Conservation (phyloP, 768 basidiomycete species). For the Sistotremastrum niveocremeum region DNA sequence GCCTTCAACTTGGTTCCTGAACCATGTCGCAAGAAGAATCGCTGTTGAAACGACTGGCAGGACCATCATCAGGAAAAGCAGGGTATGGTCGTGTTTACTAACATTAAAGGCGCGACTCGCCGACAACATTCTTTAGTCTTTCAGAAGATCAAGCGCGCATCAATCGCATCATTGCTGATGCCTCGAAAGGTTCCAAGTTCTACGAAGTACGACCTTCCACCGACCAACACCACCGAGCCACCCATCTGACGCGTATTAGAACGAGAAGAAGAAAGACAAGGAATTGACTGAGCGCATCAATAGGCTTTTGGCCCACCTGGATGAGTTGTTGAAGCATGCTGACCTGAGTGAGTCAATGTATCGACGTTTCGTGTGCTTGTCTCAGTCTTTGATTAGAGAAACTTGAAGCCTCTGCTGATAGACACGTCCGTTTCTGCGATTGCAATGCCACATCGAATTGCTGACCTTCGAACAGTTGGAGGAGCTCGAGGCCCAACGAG, state of each 20-base stretch:
- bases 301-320: slow-evolving; percentile 49
- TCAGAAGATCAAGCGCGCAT: slow-evolving; percentile 73
- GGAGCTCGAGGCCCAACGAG: slow-evolving; percentile 61
- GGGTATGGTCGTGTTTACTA: slow-evolving; percentile 30
- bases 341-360: slow-evolving; percentile 36
- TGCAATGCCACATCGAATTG: background rate
- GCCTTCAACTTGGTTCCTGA: too few species aligned
- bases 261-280: slow-evolving; percentile 83
- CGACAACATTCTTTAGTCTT: slow-evolving; percentile 27
- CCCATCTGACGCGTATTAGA: slow-evolving; percentile 26
- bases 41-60: slow-evolving; percentile 68
- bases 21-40: too few species aligned
- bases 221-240: background rate
- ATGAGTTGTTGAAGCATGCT: slow-evolving; percentile 39
- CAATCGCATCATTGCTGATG: slow-evolving; percentile 80
- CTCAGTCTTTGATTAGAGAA: slow-evolving; percentile 23
- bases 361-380: background rate
- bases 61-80: slow-evolving; percentile 81
- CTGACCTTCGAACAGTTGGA: slow-evolving; percentile 30
- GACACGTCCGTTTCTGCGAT: slow-evolving; percentile 35
- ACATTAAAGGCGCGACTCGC: background rate
- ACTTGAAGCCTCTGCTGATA: slow-evolving; percentile 56
- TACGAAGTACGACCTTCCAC: slow-evolving; percentile 45
- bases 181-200: slow-evolving; percentile 86
- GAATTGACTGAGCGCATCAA: slow-evolving; percentile 68